Evolutionary conservation across 2,329 filamentous ascomycete genomes (phyloP), one percentile per base, ranked within the genome.

Genomic region (Tolypocladium ovalisporum): DNA sequence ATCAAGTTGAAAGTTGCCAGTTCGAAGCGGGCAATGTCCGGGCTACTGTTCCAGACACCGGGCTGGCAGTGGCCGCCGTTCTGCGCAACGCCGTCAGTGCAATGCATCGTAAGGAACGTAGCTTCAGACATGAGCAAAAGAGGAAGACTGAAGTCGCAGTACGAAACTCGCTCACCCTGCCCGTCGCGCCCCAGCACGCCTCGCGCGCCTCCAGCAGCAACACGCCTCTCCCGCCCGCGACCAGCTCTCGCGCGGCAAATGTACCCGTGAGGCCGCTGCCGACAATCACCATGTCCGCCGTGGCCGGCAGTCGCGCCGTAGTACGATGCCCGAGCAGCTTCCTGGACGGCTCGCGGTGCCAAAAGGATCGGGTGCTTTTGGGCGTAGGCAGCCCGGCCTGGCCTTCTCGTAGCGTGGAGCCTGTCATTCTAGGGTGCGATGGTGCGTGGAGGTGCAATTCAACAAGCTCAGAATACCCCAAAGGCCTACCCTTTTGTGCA

Each of bases 151-250:
- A 55, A 58, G 53, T 22, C 27, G 19, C 47, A 22, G 34, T 2
- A 17, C 47, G 52, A 13, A 40, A 15, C 24, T 24, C 7, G 76
- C 83, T 77, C 66, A 89, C 86, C 66, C 88, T 75, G n/a, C 89
- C 88, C 1, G 88, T 93, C n/a, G 89, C 89, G 22, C 89, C 89
- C 82, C 83, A 91, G 66, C 88, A 92, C 4, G 85, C 87, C 74
- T 92, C 88, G 64, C 89, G 78, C 17, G 89, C 89, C 71, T 93
- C 89, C 6, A 93, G 76, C 75, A 92, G 79, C 7, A 92, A 76
- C 9, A 91, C 79, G n/a, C 72, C 76, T 58, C 78, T 73, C 6
- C 77, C 74, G 42, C 70, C 73, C 57, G 74, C 76, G 65, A 73
- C 79, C 55, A 90, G 74, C 66, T 82, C 84, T 61, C 83, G 78